Conservation (phyloP, 768 basidiomycete species). For the Neoboletus subvelutipes region DNA sequence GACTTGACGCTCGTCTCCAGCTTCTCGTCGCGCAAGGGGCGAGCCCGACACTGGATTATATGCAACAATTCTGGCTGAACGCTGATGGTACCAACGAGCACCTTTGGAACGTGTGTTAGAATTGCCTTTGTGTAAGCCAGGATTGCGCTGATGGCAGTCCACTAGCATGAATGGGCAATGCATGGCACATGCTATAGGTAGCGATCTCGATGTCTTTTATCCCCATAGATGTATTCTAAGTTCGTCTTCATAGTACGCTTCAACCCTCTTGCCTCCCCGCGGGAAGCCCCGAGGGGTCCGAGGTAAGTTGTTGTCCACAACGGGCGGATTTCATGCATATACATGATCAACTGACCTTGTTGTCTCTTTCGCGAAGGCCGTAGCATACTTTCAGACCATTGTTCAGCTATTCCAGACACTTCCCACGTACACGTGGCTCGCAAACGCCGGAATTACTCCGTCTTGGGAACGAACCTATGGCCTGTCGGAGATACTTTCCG, state of each 20-base stretch:
- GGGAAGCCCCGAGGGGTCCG: slow-evolving; percentile 57
- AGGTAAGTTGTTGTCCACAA: slow-evolving; percentile 39
- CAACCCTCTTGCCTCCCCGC: slow-evolving; percentile 53
- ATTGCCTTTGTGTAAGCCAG: neutral
- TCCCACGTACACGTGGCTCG: slow-evolving; percentile 74
- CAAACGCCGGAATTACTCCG: slow-evolving; percentile 73
- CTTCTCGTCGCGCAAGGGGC: slow-evolving; percentile 56
- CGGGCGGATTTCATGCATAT: neutral
- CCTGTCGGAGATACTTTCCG: slow-evolving; percentile 51
- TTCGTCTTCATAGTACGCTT: slow-evolving; percentile 48
- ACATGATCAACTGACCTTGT: neutral
- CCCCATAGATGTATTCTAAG: neutral
- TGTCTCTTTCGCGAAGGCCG: slow-evolving; percentile 43
- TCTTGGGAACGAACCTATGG: slow-evolving; percentile 52
- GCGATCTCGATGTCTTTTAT: neutral
- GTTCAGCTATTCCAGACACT: slow-evolving; percentile 63
- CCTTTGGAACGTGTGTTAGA: slow-evolving; percentile 63
- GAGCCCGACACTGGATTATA: slow-evolving; percentile 54
- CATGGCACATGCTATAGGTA: slow-evolving; percentile 57
- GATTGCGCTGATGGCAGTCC: neutral
- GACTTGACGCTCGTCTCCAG: slow-evolving; percentile 32
- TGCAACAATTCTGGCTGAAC: slow-evolving; percentile 65
- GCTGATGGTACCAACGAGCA: slow-evolving; percentile 57
- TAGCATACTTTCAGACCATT: slow-evolving; percentile 58
- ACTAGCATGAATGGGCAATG: slow-evolving; percentile 66